These are phyloP conservation scores for Calonectria multiphialidica DNA, from an alignment of 2,329 filamentous ascomycete species.

Conservation along the genomic window DNA sequence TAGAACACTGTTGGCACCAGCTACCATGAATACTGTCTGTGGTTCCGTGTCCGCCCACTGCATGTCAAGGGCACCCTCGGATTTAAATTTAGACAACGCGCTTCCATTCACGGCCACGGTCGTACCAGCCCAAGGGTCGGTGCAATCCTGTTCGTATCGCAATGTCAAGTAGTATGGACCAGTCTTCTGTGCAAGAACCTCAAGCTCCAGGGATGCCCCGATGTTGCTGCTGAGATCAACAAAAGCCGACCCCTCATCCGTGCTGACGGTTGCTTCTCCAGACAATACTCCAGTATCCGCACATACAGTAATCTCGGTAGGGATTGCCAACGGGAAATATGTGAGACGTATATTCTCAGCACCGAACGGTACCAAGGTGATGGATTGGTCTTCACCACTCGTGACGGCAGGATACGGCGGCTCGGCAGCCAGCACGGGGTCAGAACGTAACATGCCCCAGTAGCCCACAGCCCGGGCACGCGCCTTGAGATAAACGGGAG, in stretches of 20 bases:
- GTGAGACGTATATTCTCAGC: constrained; percentile 3
- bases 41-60: background rate
- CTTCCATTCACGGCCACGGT: background rate
- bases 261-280: background rate
- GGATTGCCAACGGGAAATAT: background rate
- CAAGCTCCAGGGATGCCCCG: background rate
- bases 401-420: background rate
- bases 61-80: background rate
- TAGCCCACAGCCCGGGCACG: background rate
- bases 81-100: background rate
- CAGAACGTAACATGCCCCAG: background rate
- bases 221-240: background rate
- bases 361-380: background rate
- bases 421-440: background rate
- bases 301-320: background rate
- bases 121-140: background rate
- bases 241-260: background rate
- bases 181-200: background rate
- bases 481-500: background rate
- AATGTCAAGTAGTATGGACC: background rate
- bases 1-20: background rate
- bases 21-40: background rate
- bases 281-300: background rate
- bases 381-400: background rate
- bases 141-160: background rate